Evolutionary conservation across 2,329 filamentous ascomycete genomes (phyloP), one percentile per base, ranked within the genome.

Genomic region (Apiospora rasikravindrae): DNA sequence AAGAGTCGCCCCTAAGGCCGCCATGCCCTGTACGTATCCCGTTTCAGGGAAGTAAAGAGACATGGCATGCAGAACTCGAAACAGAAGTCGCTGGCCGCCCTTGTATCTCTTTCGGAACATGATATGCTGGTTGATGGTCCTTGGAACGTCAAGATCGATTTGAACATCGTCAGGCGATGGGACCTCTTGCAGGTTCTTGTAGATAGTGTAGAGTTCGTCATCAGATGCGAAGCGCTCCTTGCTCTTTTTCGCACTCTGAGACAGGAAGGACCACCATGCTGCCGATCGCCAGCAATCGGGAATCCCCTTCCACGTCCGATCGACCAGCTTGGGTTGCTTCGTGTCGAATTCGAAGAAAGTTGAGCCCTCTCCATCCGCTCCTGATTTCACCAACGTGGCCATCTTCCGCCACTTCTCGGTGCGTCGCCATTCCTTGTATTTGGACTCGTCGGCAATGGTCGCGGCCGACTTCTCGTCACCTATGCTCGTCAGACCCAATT

Each of bases 21-120:
- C 96, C 96, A 99, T 99, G 70, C 96, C 96, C 82, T 99, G 96
- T 0, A 98, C 96, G 81, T 99, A 99, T 40, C 96, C 96, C 7
- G 94, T 96, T 33, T 93, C 92, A 0, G 94, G 94, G 75, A 96
- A 96, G 81, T 98, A 97, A 14, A 99, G 88, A 24, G 95, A 96
- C 80, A 98, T 90, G 64, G 94, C 93, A 80, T 98, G 96, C 40
- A 99, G 87, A 2, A 98, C 95, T 69, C 96, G 91, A 83, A 99
- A 99, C 2, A 99, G 86, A 19, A 98, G 85, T 61, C 96, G 90
- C 82, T 99, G 96, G 1, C 96, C 96, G 73, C 96, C 96, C 33
- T 94, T 90, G 83, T 99, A 99, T 69, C 96, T 89, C 74, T 91
- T 89, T 66, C 96, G 91, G 80, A 99, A 99, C 96, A 99, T 98